Conservation (phyloP, 106 monocot genomes). For the Phalaenopsis equestris region DNA sequence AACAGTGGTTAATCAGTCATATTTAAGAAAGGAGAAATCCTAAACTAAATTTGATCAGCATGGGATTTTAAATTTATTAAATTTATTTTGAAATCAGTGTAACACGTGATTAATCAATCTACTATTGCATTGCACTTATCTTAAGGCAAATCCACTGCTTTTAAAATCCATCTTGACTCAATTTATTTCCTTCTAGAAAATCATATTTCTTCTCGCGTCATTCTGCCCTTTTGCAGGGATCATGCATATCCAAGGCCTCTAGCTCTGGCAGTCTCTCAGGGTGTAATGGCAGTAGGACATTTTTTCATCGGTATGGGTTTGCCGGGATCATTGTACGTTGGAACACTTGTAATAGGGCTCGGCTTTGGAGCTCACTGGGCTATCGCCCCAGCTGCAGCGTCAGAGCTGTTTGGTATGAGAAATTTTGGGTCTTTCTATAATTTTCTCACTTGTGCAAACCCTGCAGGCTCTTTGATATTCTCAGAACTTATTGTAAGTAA, state of each 20-base stretch:
- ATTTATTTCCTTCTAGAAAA: neutral
- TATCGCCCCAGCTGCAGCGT: conserved; percentile 63
- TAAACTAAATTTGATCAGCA: too few relatives aligned
- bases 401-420: conserved; percentile 60
- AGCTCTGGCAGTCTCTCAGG: conserved; percentile 46
- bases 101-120: too few relatives aligned
- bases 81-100: too few relatives aligned
- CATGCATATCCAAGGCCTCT: conserved; percentile 58
- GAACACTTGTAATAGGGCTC: conserved; percentile 60
- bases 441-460: conserved; percentile 59
- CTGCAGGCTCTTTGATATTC: conserved; percentile 54
- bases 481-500: conserved; percentile 54
- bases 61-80: too few relatives aligned
- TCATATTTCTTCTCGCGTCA: too few relatives aligned
- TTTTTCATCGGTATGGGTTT: conserved; percentile 67
- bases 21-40: too few relatives aligned
- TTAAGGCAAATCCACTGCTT: too few relatives aligned
- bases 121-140: too few relatives aligned
- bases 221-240: conserved; percentile 24
- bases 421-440: conserved; percentile 63
- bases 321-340: conserved; percentile 62
- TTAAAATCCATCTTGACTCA: too few relatives aligned
- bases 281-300: conserved; percentile 62
- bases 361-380: conserved; percentile 80
- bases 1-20: too few relatives aligned